These are phyloP conservation scores for Tuber calosporum DNA, from an alignment of 495 filamentous ascomycete species.

Conservation along the genomic window DNA sequence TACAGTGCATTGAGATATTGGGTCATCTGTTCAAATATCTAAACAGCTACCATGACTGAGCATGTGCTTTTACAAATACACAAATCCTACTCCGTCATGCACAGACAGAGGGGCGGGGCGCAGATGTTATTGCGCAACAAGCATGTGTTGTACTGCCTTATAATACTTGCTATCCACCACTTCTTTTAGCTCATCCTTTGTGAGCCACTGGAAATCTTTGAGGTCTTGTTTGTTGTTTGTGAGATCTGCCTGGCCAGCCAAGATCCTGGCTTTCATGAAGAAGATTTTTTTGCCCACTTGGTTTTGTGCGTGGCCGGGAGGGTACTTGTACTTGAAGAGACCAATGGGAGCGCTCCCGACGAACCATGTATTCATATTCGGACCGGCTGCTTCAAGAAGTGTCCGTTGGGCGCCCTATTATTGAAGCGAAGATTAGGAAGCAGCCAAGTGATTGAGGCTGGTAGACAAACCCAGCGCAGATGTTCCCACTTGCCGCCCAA, in stretches of 20 bases:
- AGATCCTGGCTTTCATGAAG: constrained; percentile 90
- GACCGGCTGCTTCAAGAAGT: constrained; percentile 65
- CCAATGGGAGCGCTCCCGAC: constrained; percentile 85
- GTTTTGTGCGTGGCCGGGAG: constrained; percentile 42
- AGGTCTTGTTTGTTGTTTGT: constrained; percentile 62
- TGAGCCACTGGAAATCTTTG: constrained; percentile 83
- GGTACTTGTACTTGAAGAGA: constrained; percentile 55
- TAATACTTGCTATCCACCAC: constrained; percentile 60
- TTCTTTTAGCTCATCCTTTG: constrained; percentile 74
- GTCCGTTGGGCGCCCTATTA: constrained; percentile 71
- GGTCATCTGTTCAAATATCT: not conserved
- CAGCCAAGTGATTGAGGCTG: not conserved
- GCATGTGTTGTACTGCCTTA: constrained; percentile 66
- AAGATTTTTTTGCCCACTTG: constrained; percentile 70
- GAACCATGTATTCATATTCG: constrained; percentile 99
- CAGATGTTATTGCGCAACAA: constrained; percentile 58
- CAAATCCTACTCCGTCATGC: not conserved
- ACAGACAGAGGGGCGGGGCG: not conserved
- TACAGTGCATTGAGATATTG: not conserved
- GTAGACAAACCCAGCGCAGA: constrained; percentile 64
- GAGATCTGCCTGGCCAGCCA: constrained; percentile 90
- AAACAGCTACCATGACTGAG: not conserved
- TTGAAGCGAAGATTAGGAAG: constrained; percentile 3
- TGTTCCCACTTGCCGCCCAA: constrained; percentile 59
- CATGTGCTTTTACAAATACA: not conserved